These are phyloP conservation scores for Eucalyptus lansdowneana DNA, from an alignment of 345 rosid genomes.

Conservation along the genomic window DNA sequence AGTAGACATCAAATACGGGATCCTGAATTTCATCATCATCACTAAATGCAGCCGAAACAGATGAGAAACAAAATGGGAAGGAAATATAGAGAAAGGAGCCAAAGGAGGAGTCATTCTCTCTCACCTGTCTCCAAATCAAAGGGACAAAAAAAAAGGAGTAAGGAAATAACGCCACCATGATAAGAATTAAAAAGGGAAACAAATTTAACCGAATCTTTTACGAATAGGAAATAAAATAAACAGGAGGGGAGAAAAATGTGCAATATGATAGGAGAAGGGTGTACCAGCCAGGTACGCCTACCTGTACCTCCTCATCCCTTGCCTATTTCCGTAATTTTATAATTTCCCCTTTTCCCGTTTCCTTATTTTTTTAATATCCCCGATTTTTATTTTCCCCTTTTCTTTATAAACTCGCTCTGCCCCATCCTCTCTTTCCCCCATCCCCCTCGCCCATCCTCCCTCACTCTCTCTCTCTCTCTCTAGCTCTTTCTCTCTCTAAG, in stretches of 20 bases:
- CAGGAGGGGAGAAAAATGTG: not conserved
- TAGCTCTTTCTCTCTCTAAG: not conserved
- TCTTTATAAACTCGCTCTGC: not conserved
- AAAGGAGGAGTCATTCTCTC: not conserved
- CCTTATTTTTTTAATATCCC: not conserved
- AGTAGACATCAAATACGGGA: fast-evolving
- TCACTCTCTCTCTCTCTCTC: not conserved
- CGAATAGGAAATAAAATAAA: not conserved
- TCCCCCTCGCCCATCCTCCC: not conserved
- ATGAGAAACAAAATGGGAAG: not conserved
- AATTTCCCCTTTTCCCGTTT: not conserved
- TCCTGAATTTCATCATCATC: fast-evolving
- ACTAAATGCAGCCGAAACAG: fast-evolving
- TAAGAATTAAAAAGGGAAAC: not conserved
- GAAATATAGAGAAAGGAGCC: not conserved
- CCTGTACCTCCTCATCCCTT: not conserved
- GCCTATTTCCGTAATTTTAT: not conserved
- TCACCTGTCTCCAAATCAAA: not conserved
- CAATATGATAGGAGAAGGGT: not conserved
- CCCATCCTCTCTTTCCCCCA: too few relatives aligned
- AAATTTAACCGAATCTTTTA: not conserved
- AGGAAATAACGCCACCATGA: not conserved
- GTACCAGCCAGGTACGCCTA: not conserved
- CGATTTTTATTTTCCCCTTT: not conserved
- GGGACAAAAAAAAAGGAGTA: not conserved